Evolutionary conservation across 768 basidiomycete species (phyloP), one percentile per base, ranked within the genome.

Genomic region (Lactifluus subvellereus): DNA sequence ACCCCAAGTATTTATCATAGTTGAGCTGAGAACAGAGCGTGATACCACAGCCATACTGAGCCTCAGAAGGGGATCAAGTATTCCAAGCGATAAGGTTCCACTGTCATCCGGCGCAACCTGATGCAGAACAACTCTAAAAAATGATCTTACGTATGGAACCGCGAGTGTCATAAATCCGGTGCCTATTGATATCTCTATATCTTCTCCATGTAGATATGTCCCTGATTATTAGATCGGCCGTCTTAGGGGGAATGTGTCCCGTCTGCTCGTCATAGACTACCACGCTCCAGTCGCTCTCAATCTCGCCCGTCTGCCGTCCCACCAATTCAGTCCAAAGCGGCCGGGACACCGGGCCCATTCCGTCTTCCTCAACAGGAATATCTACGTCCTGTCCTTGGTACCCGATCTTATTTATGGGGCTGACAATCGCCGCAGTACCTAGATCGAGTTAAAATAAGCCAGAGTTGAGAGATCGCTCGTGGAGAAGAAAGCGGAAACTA

Each of bases 361-460:
- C 79, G 20, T 70, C 70, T 16, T 70, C 71, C 1, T 76, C 76
- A 7, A 75, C 74, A 11, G 78, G 79, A 27, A 80, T 73, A 43
- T 63, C 51, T 37, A 80, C 71, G 60, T 80, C 78, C 42, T 70
- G 61, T 1, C 76, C 78, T 61, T 77, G 57, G 66, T 79, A 79
- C 11, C 79, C 79, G 66, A 80, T 79, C 59, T 72, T 74, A 37
- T 72, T 62, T 3, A 74, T 66, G 20, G 74, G 70, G 56, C 69
- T 72, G 42, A 74, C 67, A 43, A 74, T 70, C 16, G 78, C 79
- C 5, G 79, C 79, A 1, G 79, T 80, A 22, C 79, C 79, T 70
- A 43, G 3, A 18, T 33, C 37, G 20, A 40, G 16, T 50, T 14
- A 11, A 27, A 27, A 27, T 32, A 27, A 52, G 20, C 4, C 18